These are phyloP conservation scores for Gossypium ekmanianum DNA, from an alignment of 345 rosid species.

Conservation along the genomic window DNA sequence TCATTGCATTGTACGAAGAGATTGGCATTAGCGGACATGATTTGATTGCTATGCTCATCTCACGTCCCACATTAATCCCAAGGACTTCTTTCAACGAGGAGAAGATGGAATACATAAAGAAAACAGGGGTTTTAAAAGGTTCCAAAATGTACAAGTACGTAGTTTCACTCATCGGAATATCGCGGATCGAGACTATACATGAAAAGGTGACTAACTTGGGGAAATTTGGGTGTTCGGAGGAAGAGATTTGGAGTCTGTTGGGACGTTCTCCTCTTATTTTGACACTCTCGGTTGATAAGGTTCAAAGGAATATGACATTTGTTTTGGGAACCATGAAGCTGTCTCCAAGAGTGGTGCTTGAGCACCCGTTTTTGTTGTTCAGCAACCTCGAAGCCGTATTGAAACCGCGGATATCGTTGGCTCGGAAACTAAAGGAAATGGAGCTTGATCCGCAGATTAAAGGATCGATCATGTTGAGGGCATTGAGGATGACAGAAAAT, in stretches of 20 bases:
- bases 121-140: slow-evolving; percentile 43
- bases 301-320: slow-evolving; percentile 86
- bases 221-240: slow-evolving; percentile 69
- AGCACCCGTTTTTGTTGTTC: slow-evolving; percentile 50
- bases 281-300: slow-evolving; percentile 67
- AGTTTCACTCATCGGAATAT: slow-evolving; percentile 57
- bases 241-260: slow-evolving; percentile 52
- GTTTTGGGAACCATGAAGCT: slow-evolving; percentile 60
- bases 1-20: slow-evolving; percentile 47
- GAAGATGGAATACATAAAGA: slow-evolving; percentile 57
- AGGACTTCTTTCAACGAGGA: slow-evolving; percentile 55
- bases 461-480: slow-evolving; percentile 34
- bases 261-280: slow-evolving; percentile 57
- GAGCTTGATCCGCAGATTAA: slow-evolving; percentile 46
- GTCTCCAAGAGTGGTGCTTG: slow-evolving; percentile 45
- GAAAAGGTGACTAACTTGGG: slow-evolving; percentile 67
- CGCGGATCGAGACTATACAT: slow-evolving; percentile 58
- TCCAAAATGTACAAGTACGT: slow-evolving; percentile 76
- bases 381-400: slow-evolving; percentile 49
- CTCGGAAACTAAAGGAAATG: slow-evolving; percentile 57
- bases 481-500: slow-evolving; percentile 63
- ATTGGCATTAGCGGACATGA: slow-evolving; percentile 49
- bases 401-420: slow-evolving; percentile 59
- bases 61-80: slow-evolving; percentile 69
- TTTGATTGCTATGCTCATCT: slow-evolving; percentile 55